Conservation (phyloP, 2,329 filamentous ascomycete species). For the Fusarium devonianum region DNA sequence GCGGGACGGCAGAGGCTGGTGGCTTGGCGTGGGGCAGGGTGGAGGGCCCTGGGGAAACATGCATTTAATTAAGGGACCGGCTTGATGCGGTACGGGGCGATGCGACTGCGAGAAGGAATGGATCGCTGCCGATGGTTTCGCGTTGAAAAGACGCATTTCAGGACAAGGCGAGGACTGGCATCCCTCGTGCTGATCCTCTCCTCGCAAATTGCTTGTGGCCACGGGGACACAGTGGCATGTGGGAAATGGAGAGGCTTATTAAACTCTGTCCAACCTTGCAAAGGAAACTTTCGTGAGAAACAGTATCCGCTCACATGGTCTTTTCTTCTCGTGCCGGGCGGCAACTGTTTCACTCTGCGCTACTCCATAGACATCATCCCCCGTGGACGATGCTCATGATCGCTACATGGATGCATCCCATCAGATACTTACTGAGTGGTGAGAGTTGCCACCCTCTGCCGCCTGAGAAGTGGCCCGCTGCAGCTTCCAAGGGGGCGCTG, state of each 20-base stretch:
- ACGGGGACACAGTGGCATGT: conserved; percentile 3
- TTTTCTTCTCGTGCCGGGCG: no score
- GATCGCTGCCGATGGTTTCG: neutral
- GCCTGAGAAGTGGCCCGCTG: no score
- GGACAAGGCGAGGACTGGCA: no score
- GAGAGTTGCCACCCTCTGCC: conserved; percentile 15
- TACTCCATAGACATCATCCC: neutral
- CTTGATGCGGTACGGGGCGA: conserved; percentile 6
- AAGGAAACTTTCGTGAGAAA: no score
- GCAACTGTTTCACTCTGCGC: neutral
- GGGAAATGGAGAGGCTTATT: conserved; percentile 10
- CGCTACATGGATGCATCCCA: conserved; percentile 7
- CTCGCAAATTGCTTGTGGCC: no score
- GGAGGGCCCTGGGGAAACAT: neutral
- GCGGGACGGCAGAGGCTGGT: neutral
- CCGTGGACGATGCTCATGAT: conserved; percentile 2
- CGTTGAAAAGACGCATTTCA: neutral
- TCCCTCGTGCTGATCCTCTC: no score
- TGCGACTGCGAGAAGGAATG: no score
- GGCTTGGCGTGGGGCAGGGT: neutral
- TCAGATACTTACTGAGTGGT: neutral
- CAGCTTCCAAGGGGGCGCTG: no score
- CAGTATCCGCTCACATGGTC: neutral
- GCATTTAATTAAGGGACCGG: conserved; percentile 11
- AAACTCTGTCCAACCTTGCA: neutral